Conservation (phyloP, 352 stramenopile species). For the Globisporangium takayamanum region DNA sequence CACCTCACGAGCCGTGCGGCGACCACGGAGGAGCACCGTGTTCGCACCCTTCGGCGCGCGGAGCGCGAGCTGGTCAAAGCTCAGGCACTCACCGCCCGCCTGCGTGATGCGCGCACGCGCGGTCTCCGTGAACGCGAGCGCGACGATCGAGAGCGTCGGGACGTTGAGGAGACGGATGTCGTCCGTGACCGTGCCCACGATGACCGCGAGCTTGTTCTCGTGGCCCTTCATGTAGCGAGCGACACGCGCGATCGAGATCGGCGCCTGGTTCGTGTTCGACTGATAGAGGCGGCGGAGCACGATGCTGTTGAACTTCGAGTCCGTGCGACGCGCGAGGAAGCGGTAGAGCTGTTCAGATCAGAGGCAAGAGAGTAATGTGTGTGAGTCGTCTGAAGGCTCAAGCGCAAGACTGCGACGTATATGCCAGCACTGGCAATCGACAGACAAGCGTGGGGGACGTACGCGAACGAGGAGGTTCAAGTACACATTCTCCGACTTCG, state of each 20-base stretch:
- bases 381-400: neutral
- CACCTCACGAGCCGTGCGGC: constrained; percentile 95
- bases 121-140: constrained; percentile 97
- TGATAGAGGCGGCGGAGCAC: constrained; percentile 99
- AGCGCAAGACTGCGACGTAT: neutral
- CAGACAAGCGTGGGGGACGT: constrained; percentile 15
- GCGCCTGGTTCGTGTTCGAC: constrained; percentile 98
- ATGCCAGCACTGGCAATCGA: too few species aligned
- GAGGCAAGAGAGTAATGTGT: neutral
- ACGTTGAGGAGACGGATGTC: constrained; percentile 97
- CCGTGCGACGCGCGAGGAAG: constrained; percentile 97
- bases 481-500: constrained; percentile 99
- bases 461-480: constrained; percentile 95
- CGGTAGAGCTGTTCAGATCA: constrained; percentile 69
- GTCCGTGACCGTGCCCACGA: constrained; percentile 98
- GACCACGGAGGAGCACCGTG: constrained; percentile 98
- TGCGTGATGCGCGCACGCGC: constrained; percentile 96
- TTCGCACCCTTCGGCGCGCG: constrained; percentile 96
- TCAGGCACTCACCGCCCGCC: constrained; percentile 98
- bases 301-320: constrained; percentile 98
- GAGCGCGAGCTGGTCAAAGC: constrained; percentile 99
- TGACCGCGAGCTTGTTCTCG: constrained; percentile 97
- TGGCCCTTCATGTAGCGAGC: constrained; percentile 98
- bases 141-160: constrained; percentile 95
- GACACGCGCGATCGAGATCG: constrained; percentile 95